These are phyloP conservation scores for Euphorbia pulcherrima DNA, from an alignment of 345 rosid genomes.

Conservation along the genomic window DNA sequence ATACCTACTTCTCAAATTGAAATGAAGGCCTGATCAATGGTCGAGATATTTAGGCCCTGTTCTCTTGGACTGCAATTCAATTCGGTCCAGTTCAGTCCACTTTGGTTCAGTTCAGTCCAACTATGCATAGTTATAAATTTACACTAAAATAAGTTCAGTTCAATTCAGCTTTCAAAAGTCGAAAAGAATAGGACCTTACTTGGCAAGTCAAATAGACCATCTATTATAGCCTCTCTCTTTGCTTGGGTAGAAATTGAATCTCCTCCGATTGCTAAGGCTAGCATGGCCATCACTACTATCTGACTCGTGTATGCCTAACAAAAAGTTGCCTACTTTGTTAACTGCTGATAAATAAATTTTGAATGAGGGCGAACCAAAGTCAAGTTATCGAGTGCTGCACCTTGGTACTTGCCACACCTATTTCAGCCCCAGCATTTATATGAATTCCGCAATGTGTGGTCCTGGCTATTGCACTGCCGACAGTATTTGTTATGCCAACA, in stretches of 20 bases:
- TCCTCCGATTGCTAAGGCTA: constrained; percentile 87
- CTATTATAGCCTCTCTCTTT: constrained; percentile 82
- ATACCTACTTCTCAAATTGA: too few species aligned
- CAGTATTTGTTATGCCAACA: constrained; percentile 97
- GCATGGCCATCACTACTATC: constrained; percentile 93
- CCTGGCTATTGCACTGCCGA: constrained; percentile 94
- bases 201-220: constrained; percentile 84
- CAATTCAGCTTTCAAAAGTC: too few species aligned
- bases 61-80: too few species aligned
- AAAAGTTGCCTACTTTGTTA: constrained; percentile 4
- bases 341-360: neutral
- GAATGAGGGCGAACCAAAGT: neutral
- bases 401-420: constrained; percentile 98
- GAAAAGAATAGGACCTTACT: constrained; percentile 47
- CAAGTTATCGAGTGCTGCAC: constrained; percentile 38
- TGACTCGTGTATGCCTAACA: constrained; percentile 96
- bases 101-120: too few species aligned
- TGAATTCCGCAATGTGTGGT: constrained; percentile 88
- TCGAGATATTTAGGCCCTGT: too few species aligned
- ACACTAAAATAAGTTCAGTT: too few species aligned
- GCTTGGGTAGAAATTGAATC: constrained; percentile 74
- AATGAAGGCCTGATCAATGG: too few species aligned
- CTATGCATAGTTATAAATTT: too few species aligned
- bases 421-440: constrained; percentile 94
- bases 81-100: too few species aligned